Base-by-base conservation (phyloP, 2,329 filamentous ascomycete genomes). In the Pseudogymnoascus pannorum region DNA sequence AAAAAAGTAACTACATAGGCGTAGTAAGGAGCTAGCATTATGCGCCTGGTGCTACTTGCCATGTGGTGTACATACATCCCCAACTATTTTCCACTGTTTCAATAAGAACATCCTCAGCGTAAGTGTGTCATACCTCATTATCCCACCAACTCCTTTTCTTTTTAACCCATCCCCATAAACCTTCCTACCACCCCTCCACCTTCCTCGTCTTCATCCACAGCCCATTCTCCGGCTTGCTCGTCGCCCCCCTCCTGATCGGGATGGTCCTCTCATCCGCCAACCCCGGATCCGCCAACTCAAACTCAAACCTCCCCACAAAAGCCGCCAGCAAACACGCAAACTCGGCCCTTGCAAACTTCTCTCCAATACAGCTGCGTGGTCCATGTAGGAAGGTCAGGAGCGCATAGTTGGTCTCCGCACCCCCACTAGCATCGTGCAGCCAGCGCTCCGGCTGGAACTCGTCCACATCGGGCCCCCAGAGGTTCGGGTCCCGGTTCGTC, bases 351-450 rank as follows among this genome's bases (percentile, higher is more conserved):
- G 92, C 89, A 75, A 96, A 96, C 2, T 79, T 79, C 73, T 87
- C 82, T 0, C 92, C 92, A 67, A 96, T 96, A 71, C 92, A 96
- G 70, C 87, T 89, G 60, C 92, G 78, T 1, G 92, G 91, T 0
- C 92, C 92, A 71, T 96, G 91, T 62, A 96, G 73, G 75, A 96
- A 96, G 0, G 90, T 93, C 74, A 93, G 72, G 68, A 88, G 87
- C 0, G 87, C 83, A 71, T 88, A 96, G 73, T 93, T 94, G 66
- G 81, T 90, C 14, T 80, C 78, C 1, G 90, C 87, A 7, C 89
- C 89, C 5, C 91, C 91, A 42, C 82, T 84, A 61, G 86, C 86
- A 4, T 78, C 77, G 63, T 75, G 54, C 70, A 87, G 79, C 89
- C 89, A 93, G 12, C 90, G 79, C 38, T 92, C 90, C 0, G 92